phyloP scores from a whole-genome alignment of 2,329 filamentous ascomycete genomes.

The Colletotrichum tabaci region DNA sequence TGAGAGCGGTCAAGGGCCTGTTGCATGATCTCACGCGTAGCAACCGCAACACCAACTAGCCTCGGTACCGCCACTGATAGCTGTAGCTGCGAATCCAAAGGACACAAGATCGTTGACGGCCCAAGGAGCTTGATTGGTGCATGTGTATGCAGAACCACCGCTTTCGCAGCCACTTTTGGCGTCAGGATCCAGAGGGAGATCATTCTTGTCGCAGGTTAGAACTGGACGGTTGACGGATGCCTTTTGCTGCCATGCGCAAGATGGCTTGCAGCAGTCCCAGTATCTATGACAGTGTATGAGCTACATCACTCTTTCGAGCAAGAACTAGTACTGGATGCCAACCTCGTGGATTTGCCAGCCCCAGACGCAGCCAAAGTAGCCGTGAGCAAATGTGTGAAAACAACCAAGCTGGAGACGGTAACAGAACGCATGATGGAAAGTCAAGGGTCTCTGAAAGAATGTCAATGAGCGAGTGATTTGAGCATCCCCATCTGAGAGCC shows the following conservation, averaged over 20 bases:
- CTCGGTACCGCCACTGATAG: slow-evolving; percentile 69
- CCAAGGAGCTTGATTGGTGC: slow-evolving; percentile 74
- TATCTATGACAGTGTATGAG: slow-evolving; percentile 52
- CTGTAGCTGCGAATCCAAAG: slow-evolving; percentile 76
- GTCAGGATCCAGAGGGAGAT: slow-evolving; percentile 67
- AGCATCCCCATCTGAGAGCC: background rate
- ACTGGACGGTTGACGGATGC: slow-evolving; percentile 66
- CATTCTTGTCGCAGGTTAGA: slow-evolving; percentile 66
- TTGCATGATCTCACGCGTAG: slow-evolving; percentile 62
- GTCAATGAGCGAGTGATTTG: background rate
- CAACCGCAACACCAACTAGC: slow-evolving; percentile 77
- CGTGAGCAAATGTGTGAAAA: background rate
- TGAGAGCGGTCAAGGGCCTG: background rate
- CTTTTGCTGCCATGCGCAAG: slow-evolving; percentile 74
- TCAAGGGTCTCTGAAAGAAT: background rate
- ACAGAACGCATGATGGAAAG: background rate
- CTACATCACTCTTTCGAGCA: background rate
- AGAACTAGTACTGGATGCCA: background rate
- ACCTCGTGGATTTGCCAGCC: slow-evolving; percentile 11
- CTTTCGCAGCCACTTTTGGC: slow-evolving; percentile 66
- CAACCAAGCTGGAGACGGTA: background rate
- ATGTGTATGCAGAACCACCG: slow-evolving; percentile 72
- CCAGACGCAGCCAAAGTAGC: background rate
- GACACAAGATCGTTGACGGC: slow-evolving; percentile 70
- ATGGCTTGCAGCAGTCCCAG: slow-evolving; percentile 81